Base-by-base conservation (phyloP, 2,329 filamentous ascomycete genomes). In the Macrophomina phaseolina region DNA sequence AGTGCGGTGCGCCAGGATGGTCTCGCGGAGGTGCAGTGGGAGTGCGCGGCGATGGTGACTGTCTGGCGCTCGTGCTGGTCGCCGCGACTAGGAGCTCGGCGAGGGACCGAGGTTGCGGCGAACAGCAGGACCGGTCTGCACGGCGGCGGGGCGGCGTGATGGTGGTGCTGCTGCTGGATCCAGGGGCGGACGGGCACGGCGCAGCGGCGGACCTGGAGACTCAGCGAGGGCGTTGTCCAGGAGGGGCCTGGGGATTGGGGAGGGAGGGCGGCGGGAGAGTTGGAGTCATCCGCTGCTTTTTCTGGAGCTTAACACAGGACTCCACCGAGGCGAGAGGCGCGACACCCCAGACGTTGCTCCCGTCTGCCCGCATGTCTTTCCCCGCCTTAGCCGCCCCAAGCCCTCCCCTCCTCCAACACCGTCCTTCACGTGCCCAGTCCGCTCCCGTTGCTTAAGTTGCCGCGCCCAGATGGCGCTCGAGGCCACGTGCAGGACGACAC, bases 241-340 rank as follows among this genome's bases (percentile, higher is more conserved):
- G 58, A 62, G 45, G 58, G 49, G 58, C 45, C n/a, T 48, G 63
- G 40, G 34, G 46, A 42, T 40, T 65, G 51, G 36, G 28, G 49
- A 51, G 45, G 40, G n/a, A 16, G 46, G 61, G 48, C 38, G 34
- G 34, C 30, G 16, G 58, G 34, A 23, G 28, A 42, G 23, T 16
- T 32, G 53, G 64, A 66, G 64, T 66, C 64, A 66, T 66, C 53
- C 42, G 64, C 55, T 52, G 46, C 53, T 52, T 60, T 66, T 66
- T 52, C 55, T 66, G 64, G 64, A 61, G 53, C 53, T 49, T 28
- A 12, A 38, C 36, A 2, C 8, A 40, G 30, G 16, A 55, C 38
- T 48, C 49, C 53, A 40, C 64, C 55, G 64, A 66, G 64, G 64
- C 53, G 51, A 60, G 45, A 48, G 40, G 46, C 45, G 52, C 64